Evolutionary conservation across 805 yeast genomes (phyloP).

Genomic region (Candida lessepsii): DNA sequence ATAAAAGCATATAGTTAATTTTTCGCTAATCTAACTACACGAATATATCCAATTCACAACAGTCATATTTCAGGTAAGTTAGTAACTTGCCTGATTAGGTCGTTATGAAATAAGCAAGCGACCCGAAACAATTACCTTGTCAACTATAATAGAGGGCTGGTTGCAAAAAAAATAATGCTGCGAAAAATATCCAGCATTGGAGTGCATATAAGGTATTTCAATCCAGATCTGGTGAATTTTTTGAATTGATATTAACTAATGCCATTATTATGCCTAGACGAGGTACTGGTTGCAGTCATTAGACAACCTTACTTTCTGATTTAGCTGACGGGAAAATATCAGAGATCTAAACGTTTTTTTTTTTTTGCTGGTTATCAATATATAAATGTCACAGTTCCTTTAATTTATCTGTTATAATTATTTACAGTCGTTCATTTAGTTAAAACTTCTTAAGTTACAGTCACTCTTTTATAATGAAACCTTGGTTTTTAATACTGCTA

Average conservation of each 20-base stretch:
- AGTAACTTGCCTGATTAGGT: too few species aligned
- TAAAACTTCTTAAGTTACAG: neutral
- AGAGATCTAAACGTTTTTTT: neutral
- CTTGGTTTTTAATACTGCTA: constrained; percentile 5
- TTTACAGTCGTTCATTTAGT: constrained; percentile 2
- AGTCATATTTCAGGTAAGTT: too few species aligned
- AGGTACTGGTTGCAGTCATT: neutral
- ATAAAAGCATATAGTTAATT: too few species aligned
- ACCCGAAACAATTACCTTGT: too few species aligned
- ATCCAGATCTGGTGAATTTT: constrained; percentile 1
- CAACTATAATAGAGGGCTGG: constrained; percentile 15
- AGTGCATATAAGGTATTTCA: constrained; percentile 1
- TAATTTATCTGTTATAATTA: neutral
- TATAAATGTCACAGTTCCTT: constrained; percentile 1
- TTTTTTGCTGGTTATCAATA: constrained; percentile 1
- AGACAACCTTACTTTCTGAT: neutral
- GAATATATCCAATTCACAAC: too few species aligned
- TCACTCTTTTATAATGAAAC: constrained; percentile 4
- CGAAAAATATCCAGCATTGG: constrained; percentile 10
- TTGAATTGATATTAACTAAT: neutral
- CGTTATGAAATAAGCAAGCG: too few species aligned
- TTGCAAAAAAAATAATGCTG: constrained; percentile 11
- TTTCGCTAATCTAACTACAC: too few species aligned
- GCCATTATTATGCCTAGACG: constrained; percentile 2
- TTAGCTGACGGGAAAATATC: neutral